Evolutionary conservation across 805 yeast species (phyloP).

Genomic region (Pichia eremophila): DNA sequence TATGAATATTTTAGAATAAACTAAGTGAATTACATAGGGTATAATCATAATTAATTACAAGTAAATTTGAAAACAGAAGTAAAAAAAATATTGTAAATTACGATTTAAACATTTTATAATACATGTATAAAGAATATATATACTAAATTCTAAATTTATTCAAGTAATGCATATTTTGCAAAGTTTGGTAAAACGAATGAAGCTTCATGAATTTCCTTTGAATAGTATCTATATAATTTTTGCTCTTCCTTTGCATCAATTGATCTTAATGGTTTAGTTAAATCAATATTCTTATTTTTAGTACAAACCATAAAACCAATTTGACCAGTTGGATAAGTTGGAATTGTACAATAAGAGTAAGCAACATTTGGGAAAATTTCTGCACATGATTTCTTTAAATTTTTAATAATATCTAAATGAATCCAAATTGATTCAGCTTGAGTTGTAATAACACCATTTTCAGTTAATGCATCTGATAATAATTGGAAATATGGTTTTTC

Average conservation of each 20-base stretch:
- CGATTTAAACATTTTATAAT: too few species aligned
- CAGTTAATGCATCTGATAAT: slow-evolving; percentile 79
- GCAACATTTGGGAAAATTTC: slow-evolving; percentile 86
- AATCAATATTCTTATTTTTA: slow-evolving; percentile 58
- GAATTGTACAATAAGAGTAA: slow-evolving; percentile 86
- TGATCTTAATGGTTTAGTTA: slow-evolving; percentile 60
- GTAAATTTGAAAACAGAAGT: too few species aligned
- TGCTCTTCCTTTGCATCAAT: slow-evolving; percentile 53
- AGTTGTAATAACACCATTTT: slow-evolving; percentile 83
- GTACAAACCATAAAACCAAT: slow-evolving; percentile 97
- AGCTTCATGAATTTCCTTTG: slow-evolving; percentile 74
- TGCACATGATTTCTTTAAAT: slow-evolving; percentile 72
- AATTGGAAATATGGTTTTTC: slow-evolving; percentile 86
- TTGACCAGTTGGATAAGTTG: slow-evolving; percentile 96
- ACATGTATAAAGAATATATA: neutral
- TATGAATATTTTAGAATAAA: too few species aligned
- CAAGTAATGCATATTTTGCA: slow-evolving; percentile 43
- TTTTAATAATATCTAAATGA: slow-evolving; percentile 74
- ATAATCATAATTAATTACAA: too few species aligned
- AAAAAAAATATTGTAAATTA: too few species aligned
- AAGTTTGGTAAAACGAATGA: slow-evolving; percentile 88
- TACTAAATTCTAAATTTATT: slow-evolving; percentile 5
- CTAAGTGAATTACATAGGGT: slow-evolving; percentile 19
- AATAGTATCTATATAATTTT: slow-evolving; percentile 71
- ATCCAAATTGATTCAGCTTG: slow-evolving; percentile 96